Conservation (phyloP, 257 asterid genomes). For the Przewalskia tangutica region DNA sequence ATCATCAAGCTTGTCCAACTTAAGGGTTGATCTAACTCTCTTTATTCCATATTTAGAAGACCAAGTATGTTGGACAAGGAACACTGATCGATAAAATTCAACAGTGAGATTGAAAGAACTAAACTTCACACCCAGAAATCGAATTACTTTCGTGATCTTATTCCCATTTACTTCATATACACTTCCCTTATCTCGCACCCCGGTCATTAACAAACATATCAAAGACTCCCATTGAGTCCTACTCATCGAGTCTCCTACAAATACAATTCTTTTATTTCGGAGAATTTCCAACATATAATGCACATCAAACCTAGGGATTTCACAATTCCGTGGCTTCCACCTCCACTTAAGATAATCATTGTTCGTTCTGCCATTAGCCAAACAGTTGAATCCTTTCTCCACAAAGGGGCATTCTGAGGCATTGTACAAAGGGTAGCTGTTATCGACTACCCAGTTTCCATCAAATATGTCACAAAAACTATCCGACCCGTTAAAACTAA, state of each 20-base stretch:
- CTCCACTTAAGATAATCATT: constrained; percentile 59
- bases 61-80: constrained; percentile 64
- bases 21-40: constrained; percentile 56
- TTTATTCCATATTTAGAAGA: constrained; percentile 45
- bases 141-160: constrained; percentile 49
- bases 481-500: constrained; percentile 18
- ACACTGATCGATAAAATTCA: constrained; percentile 67
- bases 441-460: constrained; percentile 56
- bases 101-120: constrained; percentile 55
- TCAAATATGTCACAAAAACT: constrained; percentile 48
- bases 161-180: constrained; percentile 64
- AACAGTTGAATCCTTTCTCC: constrained; percentile 67
- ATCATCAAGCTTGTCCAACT: constrained; percentile 49
- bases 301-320: constrained; percentile 42
- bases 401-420: constrained; percentile 71
- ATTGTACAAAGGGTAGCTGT: constrained; percentile 52
- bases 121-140: constrained; percentile 59
- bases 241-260: constrained; percentile 82
- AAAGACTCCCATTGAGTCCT: constrained; percentile 85
- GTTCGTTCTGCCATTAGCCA: constrained; percentile 54
- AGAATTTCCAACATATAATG: constrained; percentile 31
- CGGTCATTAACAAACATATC: constrained; percentile 65
- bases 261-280: constrained; percentile 48
- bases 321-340: constrained; percentile 70
- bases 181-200: constrained; percentile 50